phyloP scores from a whole-genome alignment of 305 asterid species.

The Fraxinus paxiana region DNA sequence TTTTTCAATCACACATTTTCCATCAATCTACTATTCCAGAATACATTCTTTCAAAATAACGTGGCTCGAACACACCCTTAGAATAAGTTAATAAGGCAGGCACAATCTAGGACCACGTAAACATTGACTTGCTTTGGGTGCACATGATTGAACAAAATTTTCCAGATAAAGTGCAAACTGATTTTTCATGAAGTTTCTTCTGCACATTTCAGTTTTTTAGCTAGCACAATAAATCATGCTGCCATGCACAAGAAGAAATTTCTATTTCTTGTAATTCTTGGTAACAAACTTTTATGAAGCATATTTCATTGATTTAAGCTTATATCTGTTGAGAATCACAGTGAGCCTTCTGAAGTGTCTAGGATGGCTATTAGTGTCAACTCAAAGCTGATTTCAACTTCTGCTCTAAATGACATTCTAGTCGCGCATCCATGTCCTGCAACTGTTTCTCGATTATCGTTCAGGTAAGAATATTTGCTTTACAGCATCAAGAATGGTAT shows the following conservation, averaged over 20 bases:
- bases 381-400: constrained; percentile 40
- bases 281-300: background rate
- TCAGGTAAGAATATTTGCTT: constrained; percentile 38
- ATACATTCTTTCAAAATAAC: too few species aligned
- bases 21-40: too few species aligned
- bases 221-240: background rate
- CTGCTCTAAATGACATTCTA: constrained; percentile 46
- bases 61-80: too few species aligned
- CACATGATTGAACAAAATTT: background rate
- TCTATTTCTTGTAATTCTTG: background rate
- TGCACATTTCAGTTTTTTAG: background rate
- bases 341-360: constrained; percentile 54
- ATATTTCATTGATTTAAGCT: background rate
- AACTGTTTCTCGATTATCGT: constrained; percentile 69
- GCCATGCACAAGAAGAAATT: background rate
- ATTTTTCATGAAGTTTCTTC: background rate
- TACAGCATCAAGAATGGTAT: background rate
- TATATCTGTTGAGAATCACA: constrained; percentile 32
- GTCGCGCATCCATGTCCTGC: constrained; percentile 79
- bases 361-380: constrained; percentile 63
- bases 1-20: too few species aligned
- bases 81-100: background rate
- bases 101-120: background rate
- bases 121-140: background rate
- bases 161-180: background rate